Conservation (phyloP, 106 monocot species). For the Dendrobium officinale region DNA sequence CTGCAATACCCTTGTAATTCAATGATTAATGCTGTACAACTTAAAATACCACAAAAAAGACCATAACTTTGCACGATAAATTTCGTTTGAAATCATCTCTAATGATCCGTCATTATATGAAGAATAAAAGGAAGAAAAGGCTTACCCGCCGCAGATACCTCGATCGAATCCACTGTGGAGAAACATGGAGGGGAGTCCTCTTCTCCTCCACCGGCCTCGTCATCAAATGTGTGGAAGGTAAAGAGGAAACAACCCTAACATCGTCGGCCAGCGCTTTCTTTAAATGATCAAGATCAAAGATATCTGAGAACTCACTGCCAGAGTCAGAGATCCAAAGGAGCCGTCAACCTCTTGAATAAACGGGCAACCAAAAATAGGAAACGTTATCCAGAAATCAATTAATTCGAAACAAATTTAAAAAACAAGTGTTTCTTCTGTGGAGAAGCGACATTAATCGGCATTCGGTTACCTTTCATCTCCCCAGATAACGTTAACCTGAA, state of each 20-base stretch:
- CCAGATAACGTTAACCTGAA: constrained; percentile 87
- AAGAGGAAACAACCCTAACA: constrained; percentile 65
- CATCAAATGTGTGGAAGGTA: constrained; percentile 77
- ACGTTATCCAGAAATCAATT: background rate
- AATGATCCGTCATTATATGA: background rate
- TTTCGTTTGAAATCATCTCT: too few species aligned
- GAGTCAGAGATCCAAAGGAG: background rate
- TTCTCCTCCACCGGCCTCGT: constrained; percentile 62
- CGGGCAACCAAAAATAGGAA: background rate
- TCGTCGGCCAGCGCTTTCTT: constrained; percentile 59
- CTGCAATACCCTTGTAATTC: background rate
- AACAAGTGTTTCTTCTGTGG: background rate
- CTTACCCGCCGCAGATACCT: constrained; percentile 56
- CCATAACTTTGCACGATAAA: too few species aligned
- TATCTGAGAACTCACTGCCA: constrained; percentile 80
- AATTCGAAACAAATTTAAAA: background rate
- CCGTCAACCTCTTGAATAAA: background rate
- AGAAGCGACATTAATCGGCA: background rate
- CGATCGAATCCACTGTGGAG: constrained; percentile 65
- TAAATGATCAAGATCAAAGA: constrained; percentile 87
- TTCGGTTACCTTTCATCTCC: constrained; percentile 64
- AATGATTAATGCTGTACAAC: background rate
- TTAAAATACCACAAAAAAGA: too few species aligned
- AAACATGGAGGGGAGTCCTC: constrained; percentile 68
- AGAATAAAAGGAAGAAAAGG: background rate